Percentiles rank a stretch among this genome's conserved stretches.
Evolutionary conservation across 2,329 filamentous ascomycete genomes (phyloP).

Genomic region (Arthrinium phaeospermum): DNA sequence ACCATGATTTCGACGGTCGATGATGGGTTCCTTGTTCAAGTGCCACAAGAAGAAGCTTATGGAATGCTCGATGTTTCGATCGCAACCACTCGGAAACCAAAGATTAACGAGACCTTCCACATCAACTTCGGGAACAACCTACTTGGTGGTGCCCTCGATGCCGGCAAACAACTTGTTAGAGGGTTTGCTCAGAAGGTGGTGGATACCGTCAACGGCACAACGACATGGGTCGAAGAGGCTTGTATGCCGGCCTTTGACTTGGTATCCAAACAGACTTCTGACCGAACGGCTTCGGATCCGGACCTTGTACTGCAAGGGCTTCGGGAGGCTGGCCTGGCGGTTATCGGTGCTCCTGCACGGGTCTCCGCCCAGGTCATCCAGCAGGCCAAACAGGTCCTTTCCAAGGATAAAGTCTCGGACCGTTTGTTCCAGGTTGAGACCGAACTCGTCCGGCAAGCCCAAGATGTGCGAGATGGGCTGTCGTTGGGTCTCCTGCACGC

Average conservation of each 20-base stretch:
- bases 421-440: slow-evolving; percentile 39
- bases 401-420: slow-evolving; percentile 30
- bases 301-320: slow-evolving; percentile 37
- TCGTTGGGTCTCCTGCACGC: slow-evolving; percentile 55
- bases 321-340: slow-evolving; percentile 32
- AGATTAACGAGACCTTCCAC: slow-evolving; percentile 65
- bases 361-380: slow-evolving; percentile 31
- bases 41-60: slow-evolving; percentile 59
- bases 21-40: slow-evolving; percentile 58
- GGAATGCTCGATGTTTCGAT: slow-evolving; percentile 65
- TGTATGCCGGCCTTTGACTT: slow-evolving; percentile 39
- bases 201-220: slow-evolving; percentile 45
- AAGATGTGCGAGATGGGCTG: slow-evolving; percentile 46
- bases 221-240: slow-evolving; percentile 40
- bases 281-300: slow-evolving; percentile 37
- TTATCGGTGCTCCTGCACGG: slow-evolving; percentile 28
- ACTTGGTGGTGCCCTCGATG: slow-evolving; percentile 51
- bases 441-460: slow-evolving; percentile 40
- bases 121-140: slow-evolving; percentile 62
- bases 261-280: slow-evolving; percentile 39
- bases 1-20: slow-evolving; percentile 54
- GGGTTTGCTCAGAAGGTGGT: slow-evolving; percentile 49
- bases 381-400: slow-evolving; percentile 34
- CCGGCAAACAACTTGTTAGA: slow-evolving; percentile 46
- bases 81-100: slow-evolving; percentile 63